phyloP scores from a whole-genome alignment of 305 asterid species.

The Fraxinus velutina region DNA sequence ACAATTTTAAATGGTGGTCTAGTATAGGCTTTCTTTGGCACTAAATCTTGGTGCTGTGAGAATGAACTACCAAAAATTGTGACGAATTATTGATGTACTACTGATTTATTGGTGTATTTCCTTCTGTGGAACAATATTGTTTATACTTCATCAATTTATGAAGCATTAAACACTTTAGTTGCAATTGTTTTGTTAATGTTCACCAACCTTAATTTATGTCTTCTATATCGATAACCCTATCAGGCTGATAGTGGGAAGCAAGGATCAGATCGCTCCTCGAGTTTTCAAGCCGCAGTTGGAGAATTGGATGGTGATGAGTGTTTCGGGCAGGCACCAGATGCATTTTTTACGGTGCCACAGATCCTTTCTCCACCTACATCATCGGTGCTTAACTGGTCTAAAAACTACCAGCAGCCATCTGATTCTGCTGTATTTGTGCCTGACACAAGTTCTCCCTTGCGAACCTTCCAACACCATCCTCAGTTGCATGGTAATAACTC shows the following conservation, averaged over 20 bases:
- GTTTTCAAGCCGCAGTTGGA: constrained; percentile 47
- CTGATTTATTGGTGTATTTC: background rate
- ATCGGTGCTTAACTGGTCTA: constrained; percentile 76
- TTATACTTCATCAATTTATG: background rate
- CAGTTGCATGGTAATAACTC: constrained; percentile 29
- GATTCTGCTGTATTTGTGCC: constrained; percentile 59
- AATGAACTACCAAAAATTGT: background rate
- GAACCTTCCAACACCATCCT: constrained; percentile 27
- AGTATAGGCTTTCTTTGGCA: background rate
- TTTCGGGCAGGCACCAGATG: constrained; percentile 54
- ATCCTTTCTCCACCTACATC: constrained; percentile 81
- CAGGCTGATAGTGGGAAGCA: constrained; percentile 67
- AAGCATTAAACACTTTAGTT: background rate
- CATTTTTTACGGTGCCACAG: constrained; percentile 74
- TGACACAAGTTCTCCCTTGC: constrained; percentile 42
- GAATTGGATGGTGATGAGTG: constrained; percentile 64
- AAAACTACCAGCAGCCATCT: constrained; percentile 32
- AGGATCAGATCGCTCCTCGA: constrained; percentile 52
- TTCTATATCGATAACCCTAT: background rate
- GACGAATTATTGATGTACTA: background rate
- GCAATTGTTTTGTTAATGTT: background rate
- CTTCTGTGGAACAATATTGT: background rate
- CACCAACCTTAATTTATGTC: background rate
- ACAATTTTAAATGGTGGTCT: background rate
- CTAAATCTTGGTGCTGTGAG: background rate